Conservation (phyloP, 2,329 filamentous ascomycete genomes). For the Colletotrichum horii region DNA sequence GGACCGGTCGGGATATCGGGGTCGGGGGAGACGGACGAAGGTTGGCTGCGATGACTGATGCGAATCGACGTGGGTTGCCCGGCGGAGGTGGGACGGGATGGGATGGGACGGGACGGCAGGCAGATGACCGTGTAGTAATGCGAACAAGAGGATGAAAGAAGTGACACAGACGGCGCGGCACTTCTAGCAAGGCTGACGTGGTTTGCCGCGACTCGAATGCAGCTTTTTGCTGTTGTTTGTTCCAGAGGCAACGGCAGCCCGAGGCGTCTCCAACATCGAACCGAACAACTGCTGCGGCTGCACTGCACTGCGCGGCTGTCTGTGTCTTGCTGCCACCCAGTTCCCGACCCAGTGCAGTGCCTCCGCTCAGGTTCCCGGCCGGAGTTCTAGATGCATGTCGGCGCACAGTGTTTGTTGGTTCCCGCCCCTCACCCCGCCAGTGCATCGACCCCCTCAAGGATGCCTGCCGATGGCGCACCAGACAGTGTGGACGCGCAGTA, state of each 20-base stretch:
- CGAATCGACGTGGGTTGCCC: background rate
- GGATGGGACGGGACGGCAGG: background rate
- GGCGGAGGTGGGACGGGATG: background rate
- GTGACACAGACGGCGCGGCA: background rate
- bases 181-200: background rate
- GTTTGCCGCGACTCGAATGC: background rate
- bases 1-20: background rate
- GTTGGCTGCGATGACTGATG: background rate
- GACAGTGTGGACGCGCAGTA: background rate
- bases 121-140: background rate
- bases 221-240: background rate
- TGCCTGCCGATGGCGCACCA: too few species aligned
- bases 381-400: conserved; percentile 3
- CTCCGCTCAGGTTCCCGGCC: background rate
- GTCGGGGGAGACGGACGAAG: background rate
- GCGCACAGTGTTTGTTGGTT: background rate
- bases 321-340: background rate
- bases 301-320: background rate
- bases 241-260: background rate
- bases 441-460: background rate
- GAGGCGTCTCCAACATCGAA: background rate
- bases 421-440: background rate
- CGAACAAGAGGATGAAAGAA: background rate
- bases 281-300: background rate
- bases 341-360: background rate